These are phyloP conservation scores for Claviceps fusiformis DNA, from an alignment of 2,329 filamentous ascomycete genomes.

Conservation along the genomic window DNA sequence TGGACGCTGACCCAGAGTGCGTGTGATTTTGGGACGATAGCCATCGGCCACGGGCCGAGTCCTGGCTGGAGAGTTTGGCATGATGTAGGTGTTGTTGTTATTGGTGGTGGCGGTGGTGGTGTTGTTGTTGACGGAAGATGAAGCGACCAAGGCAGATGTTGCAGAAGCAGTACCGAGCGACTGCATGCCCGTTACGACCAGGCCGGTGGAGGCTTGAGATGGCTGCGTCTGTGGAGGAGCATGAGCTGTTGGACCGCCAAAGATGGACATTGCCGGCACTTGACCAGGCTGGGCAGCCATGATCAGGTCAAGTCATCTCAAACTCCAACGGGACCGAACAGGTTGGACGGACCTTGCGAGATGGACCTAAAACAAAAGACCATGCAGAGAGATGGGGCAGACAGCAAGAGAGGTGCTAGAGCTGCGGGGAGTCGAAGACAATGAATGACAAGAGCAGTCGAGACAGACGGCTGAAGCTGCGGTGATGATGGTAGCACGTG, in stretches of 20 bases:
- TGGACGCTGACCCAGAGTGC: conserved; percentile 66
- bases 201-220: conserved; percentile 13
- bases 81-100: conserved; percentile 67
- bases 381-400: not conserved
- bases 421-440: not conserved
- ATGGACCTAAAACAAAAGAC: not conserved
- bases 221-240: conserved; percentile 14
- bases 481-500: not conserved
- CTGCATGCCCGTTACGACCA: conserved; percentile 15
- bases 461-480: not conserved
- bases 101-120: conserved; percentile 47
- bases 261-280: conserved; percentile 28
- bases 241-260: conserved; percentile 26
- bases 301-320: conserved; percentile 8
- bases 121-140: conserved; percentile 62
- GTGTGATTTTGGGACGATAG: conserved; percentile 73
- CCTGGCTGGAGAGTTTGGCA: conserved; percentile 73
- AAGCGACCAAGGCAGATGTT: conserved; percentile 13
- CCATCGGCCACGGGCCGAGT: conserved; percentile 51
- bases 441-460: too few relatives aligned
- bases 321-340: not conserved
- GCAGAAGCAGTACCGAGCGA: conserved; percentile 10
- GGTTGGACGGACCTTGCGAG: not conserved
- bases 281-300: conserved; percentile 30
- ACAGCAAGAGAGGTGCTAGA: not conserved